Base-by-base conservation (phyloP, 768 basidiomycete genomes). In the Rhizopogon roseolus region DNA sequence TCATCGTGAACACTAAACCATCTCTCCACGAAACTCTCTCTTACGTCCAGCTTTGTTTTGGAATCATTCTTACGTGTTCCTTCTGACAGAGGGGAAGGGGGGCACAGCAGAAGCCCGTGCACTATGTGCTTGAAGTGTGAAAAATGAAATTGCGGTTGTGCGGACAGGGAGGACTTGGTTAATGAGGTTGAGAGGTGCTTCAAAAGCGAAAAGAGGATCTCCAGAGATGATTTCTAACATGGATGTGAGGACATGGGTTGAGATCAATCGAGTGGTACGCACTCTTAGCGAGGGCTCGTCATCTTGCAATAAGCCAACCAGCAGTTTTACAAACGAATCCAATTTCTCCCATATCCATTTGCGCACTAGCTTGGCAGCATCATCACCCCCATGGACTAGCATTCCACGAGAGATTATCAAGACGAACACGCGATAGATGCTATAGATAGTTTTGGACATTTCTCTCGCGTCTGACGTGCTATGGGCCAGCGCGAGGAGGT, bases 1-100 rank as follows among this genome's bases (percentile, higher is more conserved):
- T 96, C 93, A 62, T 92, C 88, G 64, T 89, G 64, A 11, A 88
- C 81, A 58, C 82, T 84, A 60, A 91, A 78, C 85, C 87, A 94
- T 13, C 79, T 84, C 44, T 80, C 78, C 51, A 84, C 72, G 61
- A 93, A 91, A 10, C 76, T 68, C 41, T 81, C 72, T 25, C 84
- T 71, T 3, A 91, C 82, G 53, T 88, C 86, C 5, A 74, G 50
- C 52, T 85, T 80, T 16, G 85, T 69, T 36, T 70, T 66, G 1
- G 73, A 70, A 25, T 73, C 64, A 39, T 67, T 61, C 16, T 60
- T 41, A 40, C 61, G 54, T 1, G 55, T 49, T 29, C 41, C 64
- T 55, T 52, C 43, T 45, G 50, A 50, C 41, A 71, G 71, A 9
- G 61, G 43, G 14, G 86, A 85, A 6, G 73, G 66, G 0, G 85